These are phyloP conservation scores for Nelumbo lutea DNA, from an alignment of 164 flowering plant genomes.

Conservation along the genomic window DNA sequence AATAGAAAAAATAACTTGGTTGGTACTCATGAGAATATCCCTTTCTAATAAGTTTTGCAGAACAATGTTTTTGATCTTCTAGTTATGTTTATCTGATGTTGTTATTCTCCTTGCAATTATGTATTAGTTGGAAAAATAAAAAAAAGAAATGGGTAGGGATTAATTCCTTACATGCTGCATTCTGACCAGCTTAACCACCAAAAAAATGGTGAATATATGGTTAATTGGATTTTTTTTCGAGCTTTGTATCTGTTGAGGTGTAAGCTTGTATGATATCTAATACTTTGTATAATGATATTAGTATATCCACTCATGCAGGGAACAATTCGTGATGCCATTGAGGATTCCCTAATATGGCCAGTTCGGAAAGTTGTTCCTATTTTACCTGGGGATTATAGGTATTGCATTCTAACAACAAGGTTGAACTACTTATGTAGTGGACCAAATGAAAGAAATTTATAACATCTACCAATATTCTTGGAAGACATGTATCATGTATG, in stretches of 20 bases:
- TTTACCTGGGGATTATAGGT: conserved; percentile 98
- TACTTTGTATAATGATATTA: background rate
- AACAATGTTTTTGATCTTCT: too few relatives aligned
- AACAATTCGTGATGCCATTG: conserved; percentile 83
- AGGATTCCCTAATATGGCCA: conserved; percentile 95
- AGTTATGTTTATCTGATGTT: too few relatives aligned
- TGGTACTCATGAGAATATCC: too few relatives aligned
- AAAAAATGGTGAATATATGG: too few relatives aligned
- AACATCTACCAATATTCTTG: background rate
- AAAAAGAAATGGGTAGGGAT: too few relatives aligned
- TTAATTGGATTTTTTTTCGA: too few relatives aligned
- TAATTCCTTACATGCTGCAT: too few relatives aligned
- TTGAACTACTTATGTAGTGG: background rate
- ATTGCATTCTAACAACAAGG: conserved; percentile 3
- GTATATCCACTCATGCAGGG: conserved; percentile 37
- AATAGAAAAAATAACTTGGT: too few relatives aligned
- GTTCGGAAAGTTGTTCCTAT: conserved; percentile 89
- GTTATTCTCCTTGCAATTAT: too few relatives aligned
- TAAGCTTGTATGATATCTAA: background rate
- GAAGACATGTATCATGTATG: background rate
- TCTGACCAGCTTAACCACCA: too few relatives aligned
- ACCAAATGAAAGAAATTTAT: background rate
- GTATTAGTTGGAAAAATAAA: too few relatives aligned
- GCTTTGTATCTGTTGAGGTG: background rate
- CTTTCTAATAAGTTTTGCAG: too few relatives aligned